Evolutionary conservation across 2,329 filamentous ascomycete species (phyloP).

Genomic region (Cordyceps militaris): DNA sequence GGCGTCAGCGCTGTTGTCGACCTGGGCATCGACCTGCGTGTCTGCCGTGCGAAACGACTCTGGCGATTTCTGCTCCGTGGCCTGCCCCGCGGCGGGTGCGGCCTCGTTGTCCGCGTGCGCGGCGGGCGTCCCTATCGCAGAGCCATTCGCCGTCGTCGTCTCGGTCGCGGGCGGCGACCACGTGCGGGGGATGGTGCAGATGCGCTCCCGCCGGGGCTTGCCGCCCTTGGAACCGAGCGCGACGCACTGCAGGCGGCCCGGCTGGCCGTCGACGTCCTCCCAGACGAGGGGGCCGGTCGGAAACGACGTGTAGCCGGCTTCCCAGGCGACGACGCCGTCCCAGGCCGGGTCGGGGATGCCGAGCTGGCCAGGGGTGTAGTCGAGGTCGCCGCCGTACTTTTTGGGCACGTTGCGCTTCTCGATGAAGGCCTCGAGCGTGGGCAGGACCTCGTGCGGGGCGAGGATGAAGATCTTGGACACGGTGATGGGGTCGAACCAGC

Average conservation of each 20-base stretch:
- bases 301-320: slow-evolving; percentile 45
- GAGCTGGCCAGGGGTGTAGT: slow-evolving; percentile 72
- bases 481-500: slow-evolving; percentile 91
- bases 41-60: slow-evolving; percentile 24
- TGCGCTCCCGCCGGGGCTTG: slow-evolving; percentile 36
- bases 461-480: slow-evolving; percentile 96
- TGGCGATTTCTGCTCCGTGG: slow-evolving; percentile 7
- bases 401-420: slow-evolving; percentile 78
- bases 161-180: slow-evolving; percentile 24
- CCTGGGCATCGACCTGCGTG: slow-evolving; percentile 17
- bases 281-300: slow-evolving; percentile 52
- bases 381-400: slow-evolving; percentile 79
- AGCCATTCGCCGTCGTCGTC: slow-evolving; percentile 10
- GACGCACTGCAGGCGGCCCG: slow-evolving; percentile 43
- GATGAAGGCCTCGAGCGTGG: slow-evolving; percentile 75
- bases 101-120: not conserved
- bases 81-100: not conserved
- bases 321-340: slow-evolving; percentile 43
- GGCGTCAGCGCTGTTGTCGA: slow-evolving; percentile 19
- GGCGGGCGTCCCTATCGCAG: not conserved
- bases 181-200: slow-evolving; percentile 45
- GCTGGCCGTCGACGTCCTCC: slow-evolving; percentile 39
- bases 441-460: slow-evolving; percentile 60
- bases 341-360: slow-evolving; percentile 63
- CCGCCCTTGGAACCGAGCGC: slow-evolving; percentile 43